Percentiles rank a stretch among this genome's conserved stretches.
Evolutionary conservation across 2,329 filamentous ascomycete genomes (phyloP).

Genomic region (Verticillium albo-atrum): DNA sequence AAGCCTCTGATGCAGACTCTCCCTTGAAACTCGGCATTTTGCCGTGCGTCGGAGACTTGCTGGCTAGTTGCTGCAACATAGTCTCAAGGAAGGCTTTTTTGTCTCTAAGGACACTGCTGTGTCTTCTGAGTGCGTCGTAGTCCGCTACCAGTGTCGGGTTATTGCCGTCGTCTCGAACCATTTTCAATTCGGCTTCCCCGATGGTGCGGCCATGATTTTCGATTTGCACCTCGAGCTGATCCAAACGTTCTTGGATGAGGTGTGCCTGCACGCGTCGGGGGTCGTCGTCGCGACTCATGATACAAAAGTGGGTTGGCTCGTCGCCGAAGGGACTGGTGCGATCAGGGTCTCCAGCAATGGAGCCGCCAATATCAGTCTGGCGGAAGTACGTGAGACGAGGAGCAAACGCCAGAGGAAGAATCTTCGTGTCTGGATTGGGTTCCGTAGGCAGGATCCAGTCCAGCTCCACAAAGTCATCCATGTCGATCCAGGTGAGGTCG

Average conservation of each 20-base stretch:
- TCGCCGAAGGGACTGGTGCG: constrained; percentile 87
- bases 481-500: constrained; percentile 95
- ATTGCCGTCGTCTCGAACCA: constrained; percentile 44
- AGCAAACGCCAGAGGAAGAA: constrained; percentile 84
- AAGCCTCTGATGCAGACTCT: constrained; percentile 24
- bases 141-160: constrained; percentile 50
- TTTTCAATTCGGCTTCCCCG: constrained; percentile 70
- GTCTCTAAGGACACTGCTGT: constrained; percentile 51
- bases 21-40: constrained; percentile 17
- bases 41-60: constrained; percentile 22
- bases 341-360: constrained; percentile 74
- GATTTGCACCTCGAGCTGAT: constrained; percentile 75
- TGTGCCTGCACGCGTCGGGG: constrained; percentile 84
- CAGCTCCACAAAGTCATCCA: constrained; percentile 98
- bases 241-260: constrained; percentile 75
- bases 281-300: constrained; percentile 89
- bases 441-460: constrained; percentile 94
- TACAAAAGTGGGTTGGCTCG: constrained; percentile 90
- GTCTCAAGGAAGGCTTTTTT: constrained; percentile 55
- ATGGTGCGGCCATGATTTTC: constrained; percentile 67
- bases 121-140: constrained; percentile 54
- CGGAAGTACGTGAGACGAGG: constrained; percentile 97
- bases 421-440: constrained; percentile 88
- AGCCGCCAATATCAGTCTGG: constrained; percentile 85
- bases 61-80: constrained; percentile 49